phyloP scores from a whole-genome alignment of 2,329 filamentous ascomycete genomes.

The Apiospora sp. region DNA sequence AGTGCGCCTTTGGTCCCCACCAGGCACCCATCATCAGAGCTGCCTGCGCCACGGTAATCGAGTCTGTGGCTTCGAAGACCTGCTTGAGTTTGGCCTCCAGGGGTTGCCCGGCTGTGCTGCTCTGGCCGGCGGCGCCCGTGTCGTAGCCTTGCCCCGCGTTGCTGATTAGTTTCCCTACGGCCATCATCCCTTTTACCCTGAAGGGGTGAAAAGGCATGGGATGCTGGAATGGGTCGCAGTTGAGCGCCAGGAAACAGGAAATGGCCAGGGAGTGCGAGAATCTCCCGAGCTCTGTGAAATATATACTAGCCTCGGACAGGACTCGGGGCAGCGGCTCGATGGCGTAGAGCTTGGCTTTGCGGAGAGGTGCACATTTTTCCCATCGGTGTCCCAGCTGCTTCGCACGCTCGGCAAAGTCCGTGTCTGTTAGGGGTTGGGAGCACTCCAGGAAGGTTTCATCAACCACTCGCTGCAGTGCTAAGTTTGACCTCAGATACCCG shows the following conservation, averaged over 20 bases:
- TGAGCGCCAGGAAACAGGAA: slow-evolving; percentile 55
- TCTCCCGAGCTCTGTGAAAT: slow-evolving; percentile 52
- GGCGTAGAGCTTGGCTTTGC: slow-evolving; percentile 52
- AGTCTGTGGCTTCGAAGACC: slow-evolving; percentile 54
- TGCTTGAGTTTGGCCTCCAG: slow-evolving; percentile 34
- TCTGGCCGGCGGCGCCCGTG: slow-evolving; percentile 31
- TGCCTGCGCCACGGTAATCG: slow-evolving; percentile 61
- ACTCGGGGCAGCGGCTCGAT: slow-evolving; percentile 57
- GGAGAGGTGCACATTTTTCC: slow-evolving; percentile 48
- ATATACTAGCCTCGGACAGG: slow-evolving; percentile 53
- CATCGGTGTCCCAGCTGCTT: slow-evolving; percentile 47
- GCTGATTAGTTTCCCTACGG: slow-evolving; percentile 60
- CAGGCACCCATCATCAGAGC: slow-evolving; percentile 57
- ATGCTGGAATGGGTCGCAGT: slow-evolving; percentile 59
- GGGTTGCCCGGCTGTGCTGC: slow-evolving; percentile 1
- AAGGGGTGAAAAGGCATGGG: slow-evolving; percentile 58
- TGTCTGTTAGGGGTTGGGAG: slow-evolving; percentile 29
- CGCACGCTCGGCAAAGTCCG: slow-evolving; percentile 27
- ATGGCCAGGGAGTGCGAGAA: slow-evolving; percentile 54
- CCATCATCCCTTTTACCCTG: slow-evolving; percentile 59
- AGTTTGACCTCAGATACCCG: slow-evolving; percentile 37
- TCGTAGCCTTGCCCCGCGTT: slow-evolving; percentile 52
- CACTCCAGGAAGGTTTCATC: slow-evolving; percentile 44
- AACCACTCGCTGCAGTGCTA: slow-evolving; percentile 32
- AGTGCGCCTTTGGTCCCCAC: slow-evolving; percentile 51